A percentile compares a stretch with the other conserved stretches of the same genome.
Conservation (phyloP, 352 stramenopile species). For the Phytophthora melonis region DNA sequence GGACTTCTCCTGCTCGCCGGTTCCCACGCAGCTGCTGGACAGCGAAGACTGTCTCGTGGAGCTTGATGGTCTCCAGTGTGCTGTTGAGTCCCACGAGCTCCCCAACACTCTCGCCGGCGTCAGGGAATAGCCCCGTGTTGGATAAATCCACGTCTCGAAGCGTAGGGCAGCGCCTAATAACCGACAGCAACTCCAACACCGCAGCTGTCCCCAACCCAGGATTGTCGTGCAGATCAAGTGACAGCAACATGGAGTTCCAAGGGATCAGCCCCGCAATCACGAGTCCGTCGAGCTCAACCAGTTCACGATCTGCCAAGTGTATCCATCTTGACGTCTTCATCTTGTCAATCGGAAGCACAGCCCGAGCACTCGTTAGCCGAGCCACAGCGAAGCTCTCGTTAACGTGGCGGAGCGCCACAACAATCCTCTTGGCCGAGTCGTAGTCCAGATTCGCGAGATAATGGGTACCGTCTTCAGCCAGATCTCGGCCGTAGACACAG, state of each 20-base stretch:
- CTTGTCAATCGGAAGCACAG: constrained; percentile 67
- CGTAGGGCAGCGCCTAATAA: constrained; percentile 61
- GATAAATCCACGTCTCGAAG: constrained; percentile 62
- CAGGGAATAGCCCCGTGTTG: constrained; percentile 67
- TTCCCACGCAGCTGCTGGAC: constrained; percentile 70
- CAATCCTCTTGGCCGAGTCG: constrained; percentile 59
- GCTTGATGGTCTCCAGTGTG: constrained; percentile 67
- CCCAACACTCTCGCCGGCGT: constrained; percentile 66
- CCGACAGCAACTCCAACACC: constrained; percentile 62
- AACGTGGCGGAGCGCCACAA: constrained; percentile 52
- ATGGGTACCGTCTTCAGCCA: constrained; percentile 48
- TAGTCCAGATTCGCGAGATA: constrained; percentile 68
- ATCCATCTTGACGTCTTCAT: constrained; percentile 75
- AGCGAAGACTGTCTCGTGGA: constrained; percentile 52
- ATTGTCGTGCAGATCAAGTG: constrained; percentile 76
- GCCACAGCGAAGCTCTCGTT: constrained; percentile 62
- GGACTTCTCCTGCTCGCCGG: constrained; percentile 21
- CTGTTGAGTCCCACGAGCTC: constrained; percentile 68
- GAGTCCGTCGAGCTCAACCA: constrained; percentile 72
- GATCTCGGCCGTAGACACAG: constrained; percentile 59
- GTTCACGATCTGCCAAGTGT: constrained; percentile 34
- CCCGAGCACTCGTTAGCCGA: constrained; percentile 51
- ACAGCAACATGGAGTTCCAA: constrained; percentile 61
- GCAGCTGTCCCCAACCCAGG: constrained; percentile 54
- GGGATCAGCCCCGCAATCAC: constrained; percentile 68